Evolutionary conservation across 305 asterid species (phyloP).

Genomic region (Rubia occidens): DNA sequence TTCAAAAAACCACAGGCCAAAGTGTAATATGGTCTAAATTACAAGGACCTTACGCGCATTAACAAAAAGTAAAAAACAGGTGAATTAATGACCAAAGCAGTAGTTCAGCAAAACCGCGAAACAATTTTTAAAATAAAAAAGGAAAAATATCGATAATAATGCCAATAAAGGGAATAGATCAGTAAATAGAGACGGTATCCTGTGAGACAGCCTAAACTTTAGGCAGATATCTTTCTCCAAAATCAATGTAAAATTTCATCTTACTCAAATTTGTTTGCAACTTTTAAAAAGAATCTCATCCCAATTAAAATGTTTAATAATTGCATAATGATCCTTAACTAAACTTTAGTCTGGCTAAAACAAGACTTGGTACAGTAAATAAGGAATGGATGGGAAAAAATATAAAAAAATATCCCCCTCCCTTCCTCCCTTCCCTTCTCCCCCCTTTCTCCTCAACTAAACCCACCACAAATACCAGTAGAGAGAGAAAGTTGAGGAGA

Average conservation of each 20-base stretch:
- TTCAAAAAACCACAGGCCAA: neutral
- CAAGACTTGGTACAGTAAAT: no score
- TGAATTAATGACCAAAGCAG: neutral
- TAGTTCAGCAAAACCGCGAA: neutral
- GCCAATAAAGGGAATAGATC: neutral
- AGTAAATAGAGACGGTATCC: no score
- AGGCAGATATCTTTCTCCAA: no score
- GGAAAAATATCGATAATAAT: neutral
- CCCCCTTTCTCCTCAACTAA: conserved; percentile 8
- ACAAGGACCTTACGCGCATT: neutral
- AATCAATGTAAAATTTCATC: no score
- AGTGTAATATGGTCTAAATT: neutral
- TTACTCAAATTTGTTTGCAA: no score
- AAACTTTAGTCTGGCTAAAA: no score
- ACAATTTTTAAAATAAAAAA: neutral
- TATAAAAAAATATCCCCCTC: neutral
- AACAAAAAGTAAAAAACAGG: neutral
- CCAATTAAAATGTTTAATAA: no score
- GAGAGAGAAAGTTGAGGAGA: conserved; percentile 18
- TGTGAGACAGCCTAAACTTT: no score
- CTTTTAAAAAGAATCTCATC: no score
- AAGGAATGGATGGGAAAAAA: neutral
- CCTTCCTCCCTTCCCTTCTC: conserved; percentile 4
- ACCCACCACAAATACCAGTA: conserved; percentile 16
- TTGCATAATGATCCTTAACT: no score